Conservation (phyloP, 805 yeast genomes). For the Metschnikowia aberdeeniae region DNA sequence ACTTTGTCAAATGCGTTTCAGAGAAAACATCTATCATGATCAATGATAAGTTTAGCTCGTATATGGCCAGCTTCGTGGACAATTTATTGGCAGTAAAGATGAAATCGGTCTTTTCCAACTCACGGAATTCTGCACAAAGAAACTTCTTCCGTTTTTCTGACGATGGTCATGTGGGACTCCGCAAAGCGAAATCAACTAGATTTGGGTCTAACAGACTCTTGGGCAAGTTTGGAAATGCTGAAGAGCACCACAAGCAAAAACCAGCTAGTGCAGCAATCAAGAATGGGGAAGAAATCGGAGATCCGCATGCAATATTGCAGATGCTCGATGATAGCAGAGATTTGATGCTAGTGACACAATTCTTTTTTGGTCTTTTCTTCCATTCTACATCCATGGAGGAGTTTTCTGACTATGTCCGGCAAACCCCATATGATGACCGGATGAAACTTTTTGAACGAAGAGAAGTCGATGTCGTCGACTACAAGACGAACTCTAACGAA, state of each 20-base stretch:
- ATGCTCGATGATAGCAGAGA: constrained; percentile 34
- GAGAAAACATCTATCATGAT: constrained; percentile 45
- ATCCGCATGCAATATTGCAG: constrained; percentile 31
- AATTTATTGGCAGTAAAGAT: constrained; percentile 21
- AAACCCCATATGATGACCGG: constrained; percentile 29
- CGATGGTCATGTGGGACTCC: constrained; percentile 10
- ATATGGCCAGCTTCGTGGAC: constrained; percentile 27
- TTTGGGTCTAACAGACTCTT: constrained; percentile 18
- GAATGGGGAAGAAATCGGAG: constrained; percentile 25
- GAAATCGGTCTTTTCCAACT: constrained; percentile 9
- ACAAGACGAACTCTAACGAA: constrained; percentile 44
- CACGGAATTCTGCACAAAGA: not conserved
- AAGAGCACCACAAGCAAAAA: constrained; percentile 10
- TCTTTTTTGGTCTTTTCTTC: constrained; percentile 38
- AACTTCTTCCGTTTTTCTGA: not conserved
- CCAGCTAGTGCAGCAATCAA: constrained; percentile 2
- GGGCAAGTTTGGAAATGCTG: constrained; percentile 9
- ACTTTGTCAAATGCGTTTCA: constrained; percentile 55
- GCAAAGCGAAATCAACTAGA: constrained; percentile 13
- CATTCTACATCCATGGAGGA: constrained; percentile 33
- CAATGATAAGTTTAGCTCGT: constrained; percentile 36
- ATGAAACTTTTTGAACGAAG: constrained; percentile 25
- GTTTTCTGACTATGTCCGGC: constrained; percentile 27
- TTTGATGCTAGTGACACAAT: constrained; percentile 35
- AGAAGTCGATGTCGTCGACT: constrained; percentile 31